phyloP scores from a whole-genome alignment of 805 yeast species.

The Tetrapisispora pingtungensis region DNA sequence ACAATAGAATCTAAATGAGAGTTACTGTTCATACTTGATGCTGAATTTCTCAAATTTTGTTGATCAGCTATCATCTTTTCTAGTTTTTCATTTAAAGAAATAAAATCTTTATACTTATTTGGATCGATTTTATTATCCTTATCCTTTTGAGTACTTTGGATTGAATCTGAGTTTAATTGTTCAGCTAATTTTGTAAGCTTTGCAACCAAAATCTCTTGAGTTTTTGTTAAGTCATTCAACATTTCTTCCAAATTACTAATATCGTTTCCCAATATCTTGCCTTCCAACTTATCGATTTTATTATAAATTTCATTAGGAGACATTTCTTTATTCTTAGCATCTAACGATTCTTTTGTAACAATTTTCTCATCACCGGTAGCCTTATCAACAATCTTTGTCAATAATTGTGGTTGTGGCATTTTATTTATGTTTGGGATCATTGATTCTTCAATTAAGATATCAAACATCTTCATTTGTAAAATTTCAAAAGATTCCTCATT shows the following conservation, averaged over 20 bases:
- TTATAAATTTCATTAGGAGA: constrained; percentile 19
- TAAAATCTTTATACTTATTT: constrained; percentile 17
- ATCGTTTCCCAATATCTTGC: constrained; percentile 29
- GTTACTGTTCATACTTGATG: constrained; percentile 9
- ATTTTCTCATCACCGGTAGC: constrained; percentile 28
- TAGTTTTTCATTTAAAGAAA: constrained; percentile 23
- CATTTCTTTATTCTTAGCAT: constrained; percentile 14
- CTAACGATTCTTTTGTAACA: constrained; percentile 21
- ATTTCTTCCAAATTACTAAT: constrained; percentile 17
- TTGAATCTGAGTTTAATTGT: background rate
- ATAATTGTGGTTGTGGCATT: constrained; percentile 37
- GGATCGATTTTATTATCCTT: constrained; percentile 2
- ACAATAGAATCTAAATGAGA: constrained; percentile 24
- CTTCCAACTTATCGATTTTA: constrained; percentile 26
- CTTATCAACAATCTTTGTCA: constrained; percentile 32
- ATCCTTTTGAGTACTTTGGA: background rate
- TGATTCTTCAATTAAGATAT: constrained; percentile 43
- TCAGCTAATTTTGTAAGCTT: constrained; percentile 13
- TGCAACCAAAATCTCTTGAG: constrained; percentile 17
- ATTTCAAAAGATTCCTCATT: constrained; percentile 55
- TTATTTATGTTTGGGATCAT: constrained; percentile 45
- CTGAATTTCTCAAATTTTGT: constrained; percentile 20
- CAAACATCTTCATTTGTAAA: constrained; percentile 46
- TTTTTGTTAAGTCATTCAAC: constrained; percentile 14
- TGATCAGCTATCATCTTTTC: constrained; percentile 23